Conservation (phyloP, 2,329 filamentous ascomycete species). For the Hypoxylon sp. region DNA sequence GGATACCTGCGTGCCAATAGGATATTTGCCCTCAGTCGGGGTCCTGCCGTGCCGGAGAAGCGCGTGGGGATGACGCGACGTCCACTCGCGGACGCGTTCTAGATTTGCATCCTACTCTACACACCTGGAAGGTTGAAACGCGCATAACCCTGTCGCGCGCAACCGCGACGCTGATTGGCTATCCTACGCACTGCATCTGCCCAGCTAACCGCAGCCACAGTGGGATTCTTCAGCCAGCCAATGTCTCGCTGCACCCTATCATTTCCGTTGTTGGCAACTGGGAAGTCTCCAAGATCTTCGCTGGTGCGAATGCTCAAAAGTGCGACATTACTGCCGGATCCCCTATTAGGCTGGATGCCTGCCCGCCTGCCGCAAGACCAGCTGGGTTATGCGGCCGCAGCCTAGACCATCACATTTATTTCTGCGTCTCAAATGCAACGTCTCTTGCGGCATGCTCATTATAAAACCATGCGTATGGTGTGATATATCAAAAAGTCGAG, state of each 20-base stretch:
- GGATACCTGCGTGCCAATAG: constrained; percentile 33
- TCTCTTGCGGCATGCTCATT: constrained; percentile 7
- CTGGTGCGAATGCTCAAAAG: constrained; percentile 14
- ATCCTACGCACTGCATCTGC: constrained; percentile 30
- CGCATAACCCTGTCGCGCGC: constrained; percentile 33
- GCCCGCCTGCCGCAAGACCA: constrained; percentile 17
- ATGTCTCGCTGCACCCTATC: constrained; percentile 32
- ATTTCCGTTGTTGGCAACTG: constrained; percentile 42
- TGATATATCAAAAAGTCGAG: constrained; percentile 14
- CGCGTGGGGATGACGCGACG: constrained; percentile 38
- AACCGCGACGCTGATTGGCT: constrained; percentile 32
- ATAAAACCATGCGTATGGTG: constrained; percentile 9
- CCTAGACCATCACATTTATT: constrained; percentile 35
- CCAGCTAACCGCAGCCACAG: constrained; percentile 24
- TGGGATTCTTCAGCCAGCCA: constrained; percentile 44
- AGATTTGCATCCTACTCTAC: constrained; percentile 16
- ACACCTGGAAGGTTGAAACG: constrained; percentile 34
- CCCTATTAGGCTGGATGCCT: constrained; percentile 38
- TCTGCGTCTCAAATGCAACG: constrained; percentile 26
- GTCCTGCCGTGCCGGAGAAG: constrained; percentile 26
- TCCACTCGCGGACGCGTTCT: constrained; percentile 36
- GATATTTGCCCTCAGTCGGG: constrained; percentile 29
- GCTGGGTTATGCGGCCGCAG: constrained; percentile 42
- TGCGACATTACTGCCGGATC: constrained; percentile 25
- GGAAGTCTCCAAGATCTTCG: constrained; percentile 19